Evolutionary conservation across 352 stramenopile genomes (phyloP), one percentile per base, ranked within the genome.

Genomic region (Phytopythium cucurbitacearum): DNA sequence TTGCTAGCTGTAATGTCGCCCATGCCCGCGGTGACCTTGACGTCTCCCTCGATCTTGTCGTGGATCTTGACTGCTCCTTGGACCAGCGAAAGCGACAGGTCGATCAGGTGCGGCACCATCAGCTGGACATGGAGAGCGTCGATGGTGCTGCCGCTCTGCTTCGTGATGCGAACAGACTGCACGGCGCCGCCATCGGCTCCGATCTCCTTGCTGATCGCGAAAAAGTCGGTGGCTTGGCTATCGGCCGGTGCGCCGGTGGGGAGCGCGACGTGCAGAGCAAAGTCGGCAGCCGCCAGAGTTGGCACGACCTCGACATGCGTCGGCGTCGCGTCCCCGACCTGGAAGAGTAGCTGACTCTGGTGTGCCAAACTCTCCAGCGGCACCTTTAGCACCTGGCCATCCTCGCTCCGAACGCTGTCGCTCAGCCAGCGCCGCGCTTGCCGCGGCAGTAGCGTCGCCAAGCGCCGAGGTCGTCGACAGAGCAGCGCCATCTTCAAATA

Each of bases 31-130:
- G 72, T 56, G n/a, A 93, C 59, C 48, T 76, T 80, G 7, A 89
- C 75, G 52, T 93, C 65, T 32, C 80, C 83, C 57, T 93, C 83
- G 3, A 93, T 57, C 53, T 91, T 91, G 55, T 89, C 75, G 7
- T 57, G 53, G 9, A 93, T 15, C 3, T 13, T 43, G 16, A 90
- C 73, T 37, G 60, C 55, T 40, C 78, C 83, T 36, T 72, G 56
- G 11, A 76, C 67, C 33, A 87, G 48, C 5, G 58, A 68, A 38
- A 93, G 46, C 39, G 71, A 56, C 40, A 93, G 53, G 53, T 85
- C 51, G 5, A 82, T 42, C 9, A 71, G 54, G 33, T 71, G 61
- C n/a, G 77, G 75, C 28, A 84, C 32, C 7, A 65, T 37, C 32
- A 84, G 57, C 60, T 79, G 59, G 34, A 80, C 9, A 2, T 57